Evolutionary conservation across 2,329 filamentous ascomycete species (phyloP).

Genomic region (Scedosporium minutisporum): DNA sequence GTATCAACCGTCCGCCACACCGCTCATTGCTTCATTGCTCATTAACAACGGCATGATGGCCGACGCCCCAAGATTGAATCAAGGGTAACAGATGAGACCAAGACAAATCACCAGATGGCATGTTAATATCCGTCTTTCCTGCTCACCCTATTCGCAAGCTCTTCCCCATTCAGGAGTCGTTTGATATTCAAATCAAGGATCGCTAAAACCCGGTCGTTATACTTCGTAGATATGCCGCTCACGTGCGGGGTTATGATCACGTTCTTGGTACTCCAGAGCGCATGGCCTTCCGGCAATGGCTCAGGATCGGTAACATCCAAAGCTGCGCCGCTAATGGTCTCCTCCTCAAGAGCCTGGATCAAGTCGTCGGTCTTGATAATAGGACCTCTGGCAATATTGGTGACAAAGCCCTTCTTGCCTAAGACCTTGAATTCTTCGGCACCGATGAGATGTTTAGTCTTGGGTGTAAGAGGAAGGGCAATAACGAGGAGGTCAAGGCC

Average conservation of each 20-base stretch:
- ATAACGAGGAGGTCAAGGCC: constrained; percentile 44
- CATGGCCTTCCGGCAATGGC: constrained; percentile 58
- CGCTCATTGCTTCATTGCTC: no score
- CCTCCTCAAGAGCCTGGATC: constrained; percentile 46
- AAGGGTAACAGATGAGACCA: not conserved
- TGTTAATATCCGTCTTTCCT: constrained; percentile 21
- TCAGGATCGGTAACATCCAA: constrained; percentile 75
- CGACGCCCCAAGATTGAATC: no score
- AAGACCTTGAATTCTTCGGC: constrained; percentile 38
- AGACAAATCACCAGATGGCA: not conserved
- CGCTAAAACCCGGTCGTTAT: constrained; percentile 28
- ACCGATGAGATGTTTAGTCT: constrained; percentile 41
- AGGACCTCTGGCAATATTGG: constrained; percentile 59
- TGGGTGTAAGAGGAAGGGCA: constrained; percentile 38
- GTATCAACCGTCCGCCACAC: no score
- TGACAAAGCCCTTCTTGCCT: constrained; percentile 45
- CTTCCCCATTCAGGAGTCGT: constrained; percentile 24
- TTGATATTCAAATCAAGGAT: constrained; percentile 33
- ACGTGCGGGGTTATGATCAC: constrained; percentile 51
- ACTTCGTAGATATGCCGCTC: constrained; percentile 30
- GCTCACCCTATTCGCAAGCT: constrained; percentile 30
- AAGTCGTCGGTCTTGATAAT: constrained; percentile 45
- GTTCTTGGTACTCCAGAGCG: constrained; percentile 61
- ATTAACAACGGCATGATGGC: no score
- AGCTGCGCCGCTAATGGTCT: constrained; percentile 50